Evolutionary conservation across 2,329 filamentous ascomycete species (phyloP), one percentile per base, ranked within the genome.

Genomic region (Paecilomyces dactylethromorphus): DNA sequence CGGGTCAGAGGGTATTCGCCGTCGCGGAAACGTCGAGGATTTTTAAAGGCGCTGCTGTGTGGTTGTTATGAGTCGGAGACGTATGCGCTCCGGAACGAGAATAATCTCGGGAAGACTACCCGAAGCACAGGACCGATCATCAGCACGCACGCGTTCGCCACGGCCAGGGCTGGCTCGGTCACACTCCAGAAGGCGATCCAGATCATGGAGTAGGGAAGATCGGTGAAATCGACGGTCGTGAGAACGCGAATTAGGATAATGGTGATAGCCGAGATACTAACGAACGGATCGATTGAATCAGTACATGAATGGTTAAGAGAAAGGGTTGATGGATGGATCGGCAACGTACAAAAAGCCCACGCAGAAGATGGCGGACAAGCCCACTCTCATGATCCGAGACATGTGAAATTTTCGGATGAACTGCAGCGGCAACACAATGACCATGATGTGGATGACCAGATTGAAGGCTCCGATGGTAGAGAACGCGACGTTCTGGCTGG

Each of bases 371-470:
- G 59, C 58, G 35, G 56, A 58, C 12, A 69, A 54, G 0, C 60
- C 67, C 29, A 67, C 21, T 57, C 67, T 69, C 10, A 63, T 67
- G n/a, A 39, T 59, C 1, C 55, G 22, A 2, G 61, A 61, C 64
- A 69, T 66, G 33, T 68, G 66, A 24, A 69, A 57, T 13, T 63
- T 61, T 63, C 64, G 68, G 52, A 69, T 65, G 32, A 67, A 64
- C 3, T 66, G 66, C 2, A 69, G 53, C 1, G 68, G 67, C 3
- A 69, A 53, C 1, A 59, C 45, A 45, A 69, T 63, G 29, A 69
- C 66, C 54, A 63, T 56, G 2, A 67, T 18, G 57, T 69, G 66
- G 0, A 65, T 67, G 22, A 69, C 21, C 15, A 68, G 61, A 21
- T 69, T 67, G 24, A 66, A 66, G 2, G 64, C 65, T 1, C 64